Evolutionary conservation across 768 basidiomycete species (phyloP), one percentile per base, ranked within the genome.

Genomic region (Dentipellis fragilis): DNA sequence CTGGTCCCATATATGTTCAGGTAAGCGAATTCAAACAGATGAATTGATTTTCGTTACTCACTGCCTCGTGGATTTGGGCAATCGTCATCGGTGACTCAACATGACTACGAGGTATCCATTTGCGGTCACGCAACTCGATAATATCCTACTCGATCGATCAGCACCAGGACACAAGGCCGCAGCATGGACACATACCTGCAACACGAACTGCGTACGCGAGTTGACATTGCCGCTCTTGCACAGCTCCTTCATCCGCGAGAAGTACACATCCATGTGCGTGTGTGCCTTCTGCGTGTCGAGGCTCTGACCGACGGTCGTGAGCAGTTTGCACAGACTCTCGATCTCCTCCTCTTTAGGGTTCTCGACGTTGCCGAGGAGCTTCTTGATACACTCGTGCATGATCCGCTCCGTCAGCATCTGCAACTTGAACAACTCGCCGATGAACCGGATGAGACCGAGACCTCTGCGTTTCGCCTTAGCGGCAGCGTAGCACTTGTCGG

Each of bases 291-390:
- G 9, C 38, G 14, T 14, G 14, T 39, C 38, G 9, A 39, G 38
- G 38, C 8, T 39, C 38, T 39, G 38, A 8, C 38, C 38, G 38
- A 14, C 38, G 9, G 38, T 39, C 14, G 38, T 14, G 9, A 39
- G 38, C 9, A 39, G 38, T 14, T 39, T 14, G 38, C 38, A 39
- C 54, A 96, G 78, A 49, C 87, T 89, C 77, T 98, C 95, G 60
- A 99, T 89, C 66, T 96, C 93, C 73, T 96, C 95, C 71, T 98
- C 95, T 66, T 97, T 93, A 0, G 93, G 95, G 64, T 91, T 89
- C 62, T 92, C 85, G 55, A 95, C 87, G 66, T 99, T 97, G 53
- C 85, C 81, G 10, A 98, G 76, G 11, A 97, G 80, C 73, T 94
- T 93, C 80, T 93, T 91, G 67, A 97, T 84, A 76, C 95, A 99